Conservation (phyloP, 306 rosid species). For the Luffa acutangula region DNA sequence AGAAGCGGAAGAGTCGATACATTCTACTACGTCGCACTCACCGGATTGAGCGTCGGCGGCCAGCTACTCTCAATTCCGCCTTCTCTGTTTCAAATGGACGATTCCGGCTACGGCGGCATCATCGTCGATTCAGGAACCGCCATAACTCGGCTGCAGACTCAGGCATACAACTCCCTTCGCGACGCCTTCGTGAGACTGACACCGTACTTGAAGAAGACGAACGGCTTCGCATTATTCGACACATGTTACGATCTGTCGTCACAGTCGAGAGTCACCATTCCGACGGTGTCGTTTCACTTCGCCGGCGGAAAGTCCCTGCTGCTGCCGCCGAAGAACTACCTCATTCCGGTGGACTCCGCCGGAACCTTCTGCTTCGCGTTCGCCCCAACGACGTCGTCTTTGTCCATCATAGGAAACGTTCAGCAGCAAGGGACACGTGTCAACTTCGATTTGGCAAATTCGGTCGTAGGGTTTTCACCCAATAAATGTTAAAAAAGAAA, state of each 20-base stretch:
- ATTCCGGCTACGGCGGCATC: constrained; percentile 54
- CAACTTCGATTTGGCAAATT: constrained; percentile 47
- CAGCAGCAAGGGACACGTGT: constrained; percentile 99
- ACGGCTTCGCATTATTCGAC: constrained; percentile 53
- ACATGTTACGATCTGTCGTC: constrained; percentile 74
- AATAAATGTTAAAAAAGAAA: constrained; percentile 39
- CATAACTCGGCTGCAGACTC: constrained; percentile 54
- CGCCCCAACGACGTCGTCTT: constrained; percentile 57
- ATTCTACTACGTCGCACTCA: constrained; percentile 49
- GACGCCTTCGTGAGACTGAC: constrained; percentile 51
- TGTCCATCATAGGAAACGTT: constrained; percentile 74
- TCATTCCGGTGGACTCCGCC: constrained; percentile 55
- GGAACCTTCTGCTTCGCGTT: constrained; percentile 83
- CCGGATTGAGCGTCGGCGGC: constrained; percentile 76
- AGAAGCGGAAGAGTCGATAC: constrained; percentile 26
- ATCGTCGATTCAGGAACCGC: constrained; percentile 89
- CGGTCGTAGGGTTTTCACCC: constrained; percentile 56
- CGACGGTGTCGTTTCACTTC: constrained; percentile 66
- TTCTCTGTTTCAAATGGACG: constrained; percentile 28
- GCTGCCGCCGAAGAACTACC: constrained; percentile 68
- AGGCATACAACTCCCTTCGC: constrained; percentile 54
- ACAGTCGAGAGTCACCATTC: constrained; percentile 36
- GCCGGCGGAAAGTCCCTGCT: constrained; percentile 26
- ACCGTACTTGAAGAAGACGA: constrained; percentile 22
- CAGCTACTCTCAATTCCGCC: constrained; percentile 28